Evolutionary conservation across 2,329 filamentous ascomycete genomes (phyloP).

Genomic region (Cephalotrichum gorgonifer): DNA sequence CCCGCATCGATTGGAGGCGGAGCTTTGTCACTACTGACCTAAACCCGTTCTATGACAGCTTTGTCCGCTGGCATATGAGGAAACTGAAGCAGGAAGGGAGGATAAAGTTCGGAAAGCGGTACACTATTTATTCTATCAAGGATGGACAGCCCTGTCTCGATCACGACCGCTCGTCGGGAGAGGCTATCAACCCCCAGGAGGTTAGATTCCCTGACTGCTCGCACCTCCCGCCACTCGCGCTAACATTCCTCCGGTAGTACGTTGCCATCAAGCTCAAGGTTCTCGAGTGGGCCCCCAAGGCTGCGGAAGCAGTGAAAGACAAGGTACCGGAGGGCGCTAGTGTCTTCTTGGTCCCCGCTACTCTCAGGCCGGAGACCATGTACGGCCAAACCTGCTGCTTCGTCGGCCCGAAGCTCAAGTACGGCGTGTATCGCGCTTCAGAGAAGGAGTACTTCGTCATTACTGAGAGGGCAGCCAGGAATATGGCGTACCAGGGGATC

Average conservation of each 20-base stretch:
- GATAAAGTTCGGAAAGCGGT: constrained; percentile 86
- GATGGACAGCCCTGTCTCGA: constrained; percentile 41
- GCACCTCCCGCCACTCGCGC: neutral
- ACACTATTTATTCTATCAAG: constrained; percentile 88
- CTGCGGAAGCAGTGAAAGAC: constrained; percentile 59
- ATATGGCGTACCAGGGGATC: constrained; percentile 91
- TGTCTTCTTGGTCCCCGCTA: constrained; percentile 85
- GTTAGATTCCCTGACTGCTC: neutral
- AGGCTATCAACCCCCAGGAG: constrained; percentile 63
- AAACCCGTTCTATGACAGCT: constrained; percentile 93
- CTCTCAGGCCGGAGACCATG: constrained; percentile 93
- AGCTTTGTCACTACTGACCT: constrained; percentile 91
- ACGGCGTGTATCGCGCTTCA: constrained; percentile 75
- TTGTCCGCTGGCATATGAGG: constrained; percentile 96
- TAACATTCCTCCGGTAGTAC: constrained; percentile 37
- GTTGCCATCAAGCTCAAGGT: constrained; percentile 86
- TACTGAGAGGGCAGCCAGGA: constrained; percentile 77
- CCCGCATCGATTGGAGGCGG: constrained; percentile 85
- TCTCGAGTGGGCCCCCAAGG: constrained; percentile 74
- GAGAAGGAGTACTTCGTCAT: constrained; percentile 76
- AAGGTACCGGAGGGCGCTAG: constrained; percentile 71
- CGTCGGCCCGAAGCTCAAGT: constrained; percentile 79
- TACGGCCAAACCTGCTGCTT: constrained; percentile 97
- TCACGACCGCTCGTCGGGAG: constrained; percentile 34
- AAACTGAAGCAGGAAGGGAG: constrained; percentile 80